Conservation (phyloP, 2,329 filamentous ascomycete species). For the Aspergillus ruber region DNA sequence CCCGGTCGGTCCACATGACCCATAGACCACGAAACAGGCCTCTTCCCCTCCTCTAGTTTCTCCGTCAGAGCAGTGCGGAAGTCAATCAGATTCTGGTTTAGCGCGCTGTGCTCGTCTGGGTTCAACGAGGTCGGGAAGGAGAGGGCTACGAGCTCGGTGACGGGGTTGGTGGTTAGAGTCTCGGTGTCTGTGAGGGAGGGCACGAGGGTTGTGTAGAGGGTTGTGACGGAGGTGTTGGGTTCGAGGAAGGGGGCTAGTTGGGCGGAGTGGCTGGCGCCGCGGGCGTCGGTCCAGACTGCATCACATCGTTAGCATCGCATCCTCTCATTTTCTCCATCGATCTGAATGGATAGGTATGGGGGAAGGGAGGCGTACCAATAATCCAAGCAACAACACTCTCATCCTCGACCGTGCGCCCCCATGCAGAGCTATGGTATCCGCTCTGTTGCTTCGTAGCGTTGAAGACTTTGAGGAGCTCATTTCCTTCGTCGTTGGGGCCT, state of each 20-base stretch:
- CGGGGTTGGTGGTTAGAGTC: slow-evolving; percentile 33
- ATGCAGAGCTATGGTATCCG: slow-evolving; percentile 29
- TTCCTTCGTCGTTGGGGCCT: slow-evolving; percentile 26
- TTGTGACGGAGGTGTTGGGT: slow-evolving; percentile 14
- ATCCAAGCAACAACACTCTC: slow-evolving; percentile 31
- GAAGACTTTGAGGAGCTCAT: slow-evolving; percentile 25
- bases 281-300: slow-evolving; percentile 29
- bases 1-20: slow-evolving; percentile 33
- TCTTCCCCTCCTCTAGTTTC: slow-evolving; percentile 21
- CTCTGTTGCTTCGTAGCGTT: slow-evolving; percentile 24
- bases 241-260: slow-evolving; percentile 20
- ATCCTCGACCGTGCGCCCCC: slow-evolving; percentile 34
- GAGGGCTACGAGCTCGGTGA: slow-evolving; percentile 45
- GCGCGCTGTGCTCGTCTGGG: slow-evolving; percentile 18
- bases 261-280: slow-evolving; percentile 13
- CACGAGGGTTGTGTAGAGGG: slow-evolving; percentile 26
- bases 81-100: slow-evolving; percentile 28
- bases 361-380: slow-evolving; percentile 22
- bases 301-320: not conserved
- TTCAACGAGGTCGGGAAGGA: slow-evolving; percentile 36
- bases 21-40: slow-evolving; percentile 27
- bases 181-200: slow-evolving; percentile 20
- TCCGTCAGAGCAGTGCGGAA: slow-evolving; percentile 33
- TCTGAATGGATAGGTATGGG: not conserved
- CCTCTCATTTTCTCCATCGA: not conserved